Percentiles rank a stretch among this genome's conserved stretches.
These are phyloP conservation scores for Ceratorhiza oryzae-sativae DNA, from an alignment of 1,284 basidiomycete species.

Conservation along the genomic window DNA sequence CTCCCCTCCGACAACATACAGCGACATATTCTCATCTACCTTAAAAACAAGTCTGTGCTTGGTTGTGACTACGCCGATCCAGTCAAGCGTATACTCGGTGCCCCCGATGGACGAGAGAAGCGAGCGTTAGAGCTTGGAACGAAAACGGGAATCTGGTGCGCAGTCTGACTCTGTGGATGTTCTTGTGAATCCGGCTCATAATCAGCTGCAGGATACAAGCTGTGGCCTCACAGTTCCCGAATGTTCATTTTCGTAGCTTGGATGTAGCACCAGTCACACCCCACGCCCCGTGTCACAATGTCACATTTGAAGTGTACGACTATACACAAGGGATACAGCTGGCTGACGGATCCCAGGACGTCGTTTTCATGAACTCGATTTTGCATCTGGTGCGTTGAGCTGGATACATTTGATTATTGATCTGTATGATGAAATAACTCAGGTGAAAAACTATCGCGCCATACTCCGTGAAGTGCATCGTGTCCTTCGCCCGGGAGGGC, in stretches of 20 bases:
- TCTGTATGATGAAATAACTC: background rate
- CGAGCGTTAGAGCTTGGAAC: background rate
- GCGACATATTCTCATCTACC: constrained; percentile 8
- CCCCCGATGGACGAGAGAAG: background rate
- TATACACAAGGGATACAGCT: background rate
- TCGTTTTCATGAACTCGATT: background rate
- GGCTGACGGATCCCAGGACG: background rate
- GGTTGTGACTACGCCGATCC: constrained; percentile 10
- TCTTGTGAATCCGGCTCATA: background rate
- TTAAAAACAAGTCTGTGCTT: background rate
- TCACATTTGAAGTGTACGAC: constrained; percentile 24
- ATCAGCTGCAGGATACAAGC: background rate
- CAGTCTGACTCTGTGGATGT: background rate
- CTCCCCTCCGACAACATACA: constrained; percentile 20
- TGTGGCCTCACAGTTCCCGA: constrained; percentile 7
- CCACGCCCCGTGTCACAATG: background rate
- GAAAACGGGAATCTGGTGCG: background rate
- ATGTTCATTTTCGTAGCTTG: background rate
- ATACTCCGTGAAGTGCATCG: constrained; percentile 1
- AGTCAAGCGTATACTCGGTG: background rate
- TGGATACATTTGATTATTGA: background rate
- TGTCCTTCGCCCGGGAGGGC: background rate
- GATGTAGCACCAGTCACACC: background rate
- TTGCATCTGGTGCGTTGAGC: background rate
- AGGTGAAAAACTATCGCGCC: constrained; percentile 6